Base-by-base conservation (phyloP, 2,329 filamentous ascomycete species). In the Ceratocystiopsis brevicomis region DNA sequence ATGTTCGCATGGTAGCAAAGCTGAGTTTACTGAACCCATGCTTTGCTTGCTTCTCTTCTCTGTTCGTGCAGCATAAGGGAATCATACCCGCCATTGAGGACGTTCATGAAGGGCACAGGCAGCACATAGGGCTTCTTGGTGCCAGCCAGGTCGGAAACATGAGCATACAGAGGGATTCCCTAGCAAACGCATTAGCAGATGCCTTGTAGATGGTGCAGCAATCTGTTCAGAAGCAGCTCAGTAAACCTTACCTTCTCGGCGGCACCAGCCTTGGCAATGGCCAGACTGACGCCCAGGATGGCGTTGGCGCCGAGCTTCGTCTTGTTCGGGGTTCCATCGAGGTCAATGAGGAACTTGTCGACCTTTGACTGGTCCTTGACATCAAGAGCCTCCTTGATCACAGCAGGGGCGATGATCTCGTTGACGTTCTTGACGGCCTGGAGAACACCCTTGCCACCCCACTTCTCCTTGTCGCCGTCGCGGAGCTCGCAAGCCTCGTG, bases 41-140 rank as follows among this genome's bases (percentile, higher is more conserved):
- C n/a, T n/a, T n/a, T n/a, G 37, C 1, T 32, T 16, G n/a, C 37
- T 6, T 25, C 37, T 6, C 6, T 25, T 37, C 17, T 4, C 25
- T 37, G 13, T 37, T 41, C 10, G 17, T 4, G 19, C 19, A 34
- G 3, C 15, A 14, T 4, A 5, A 15, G 12, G 13, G 10, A 37
- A 18, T 52, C 64, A 59, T 56, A 68, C 65, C 66, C 70, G 55
- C 84, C 84, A 65, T 92, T 92, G 53, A 92, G 73, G 60, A 92
- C 84, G 68, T 92, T 92, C 79, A 85, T 83, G 76, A 92, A 92
- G 56, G 84, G 84, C 53, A 90, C 83, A 49, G 84, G 84, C 35
- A 92, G 78, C 53, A 90, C 83, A 56, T 84, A 90, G 58, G 83
- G 82, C 75, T 88, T 86, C 76, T 88, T 87, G 63, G 82, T 88